These are phyloP conservation scores for Sonneratia caseolaris DNA, from an alignment of 345 rosid genomes.

Conservation along the genomic window DNA sequence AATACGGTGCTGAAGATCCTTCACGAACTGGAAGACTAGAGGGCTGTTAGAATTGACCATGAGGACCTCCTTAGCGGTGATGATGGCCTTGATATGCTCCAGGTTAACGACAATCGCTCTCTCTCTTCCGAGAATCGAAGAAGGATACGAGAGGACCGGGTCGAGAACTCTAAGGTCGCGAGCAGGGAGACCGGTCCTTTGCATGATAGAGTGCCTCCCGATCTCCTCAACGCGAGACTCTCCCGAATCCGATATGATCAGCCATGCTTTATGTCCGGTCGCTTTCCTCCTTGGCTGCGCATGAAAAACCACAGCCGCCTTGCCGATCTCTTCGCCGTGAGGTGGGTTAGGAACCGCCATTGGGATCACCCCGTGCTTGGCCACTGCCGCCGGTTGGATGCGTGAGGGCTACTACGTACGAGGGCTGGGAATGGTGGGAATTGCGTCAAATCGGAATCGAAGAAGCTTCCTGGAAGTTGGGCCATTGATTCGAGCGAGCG, in stretches of 20 bases:
- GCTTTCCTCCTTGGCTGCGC: conserved; percentile 21
- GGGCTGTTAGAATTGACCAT: conserved; percentile 35
- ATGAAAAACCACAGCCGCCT: not conserved
- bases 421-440: too few relatives aligned
- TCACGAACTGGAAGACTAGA: conserved; percentile 25
- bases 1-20: conserved; percentile 29
- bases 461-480: too few relatives aligned
- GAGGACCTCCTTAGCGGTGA: conserved; percentile 39
- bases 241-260: conserved; percentile 27
- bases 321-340: not conserved
- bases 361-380: not conserved
- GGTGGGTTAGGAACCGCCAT: not conserved
- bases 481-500: too few relatives aligned
- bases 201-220: conserved; percentile 40
- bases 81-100: conserved; percentile 44
- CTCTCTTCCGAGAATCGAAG: conserved; percentile 45
- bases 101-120: conserved; percentile 39
- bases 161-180: conserved; percentile 43
- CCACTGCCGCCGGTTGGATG: not conserved
- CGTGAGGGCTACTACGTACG: not conserved
- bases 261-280: conserved; percentile 26
- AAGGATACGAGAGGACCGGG: conserved; percentile 45
- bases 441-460: too few relatives aligned
- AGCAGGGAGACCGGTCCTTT: conserved; percentile 38
- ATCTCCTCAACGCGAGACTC: conserved; percentile 24